A percentile compares a stretch with the other conserved stretches of the same genome.
Conservation (phyloP, 257 asterid species). For the Gynochthodes officinalis region DNA sequence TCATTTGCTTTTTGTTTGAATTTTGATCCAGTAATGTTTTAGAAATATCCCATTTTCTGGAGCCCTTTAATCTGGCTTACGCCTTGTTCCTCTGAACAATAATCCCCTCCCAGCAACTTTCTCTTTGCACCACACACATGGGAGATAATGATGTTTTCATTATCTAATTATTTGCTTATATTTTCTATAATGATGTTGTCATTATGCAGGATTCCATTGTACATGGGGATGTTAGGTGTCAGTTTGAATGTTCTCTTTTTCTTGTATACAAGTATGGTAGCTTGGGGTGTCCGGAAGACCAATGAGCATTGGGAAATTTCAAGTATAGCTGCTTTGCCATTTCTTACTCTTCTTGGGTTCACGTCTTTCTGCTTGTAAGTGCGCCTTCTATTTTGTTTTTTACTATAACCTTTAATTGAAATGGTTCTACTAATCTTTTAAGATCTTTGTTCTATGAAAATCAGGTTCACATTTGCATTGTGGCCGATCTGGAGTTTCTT, state of each 20-base stretch:
- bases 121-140: no score
- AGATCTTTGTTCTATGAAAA: constrained; percentile 11
- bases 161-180: constrained; percentile 2
- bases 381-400: not conserved
- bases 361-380: constrained; percentile 57
- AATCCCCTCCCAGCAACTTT: not conserved
- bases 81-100: not conserved
- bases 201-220: constrained; percentile 48
- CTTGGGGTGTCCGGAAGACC: constrained; percentile 42
- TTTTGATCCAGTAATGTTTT: not conserved
- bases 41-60: not conserved
- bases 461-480: constrained; percentile 52
- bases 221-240: constrained; percentile 51
- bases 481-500: constrained; percentile 69
- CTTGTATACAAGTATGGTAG: constrained; percentile 41
- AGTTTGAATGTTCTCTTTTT: constrained; percentile 44
- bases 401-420: not conserved
- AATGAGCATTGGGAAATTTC: constrained; percentile 56
- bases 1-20: no score
- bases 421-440: not conserved
- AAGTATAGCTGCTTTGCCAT: constrained; percentile 51
- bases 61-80: not conserved
- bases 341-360: constrained; percentile 45
- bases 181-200: not conserved
- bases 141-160: no score